These are phyloP conservation scores for Batkoa obscura DNA, from an alignment of 371 early-diverging fungal species.

Conservation along the genomic window DNA sequence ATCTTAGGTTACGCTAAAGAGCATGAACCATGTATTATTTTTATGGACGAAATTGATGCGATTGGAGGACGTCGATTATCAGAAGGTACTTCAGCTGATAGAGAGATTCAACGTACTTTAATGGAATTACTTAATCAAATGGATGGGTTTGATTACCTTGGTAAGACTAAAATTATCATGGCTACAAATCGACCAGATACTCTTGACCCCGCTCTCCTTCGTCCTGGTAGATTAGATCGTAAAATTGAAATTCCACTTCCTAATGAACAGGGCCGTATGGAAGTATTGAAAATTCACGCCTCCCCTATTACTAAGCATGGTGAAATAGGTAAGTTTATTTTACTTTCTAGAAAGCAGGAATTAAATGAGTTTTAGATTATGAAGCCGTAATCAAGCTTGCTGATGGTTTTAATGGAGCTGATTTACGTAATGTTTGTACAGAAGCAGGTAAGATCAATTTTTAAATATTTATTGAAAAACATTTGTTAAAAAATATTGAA, in stretches of 20 bases:
- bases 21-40: constrained; percentile 99
- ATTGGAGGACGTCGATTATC: constrained; percentile 98
- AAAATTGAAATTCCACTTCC: constrained; percentile 98
- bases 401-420: constrained; percentile 99
- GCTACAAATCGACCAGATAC: constrained; percentile 99
- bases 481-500: too few relatives aligned
- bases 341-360: not conserved
- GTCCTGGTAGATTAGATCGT: constrained; percentile 96
- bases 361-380: constrained; percentile 41
- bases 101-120: constrained; percentile 98
- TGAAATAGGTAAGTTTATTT: constrained; percentile 56
- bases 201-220: constrained; percentile 93
- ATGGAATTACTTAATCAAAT: constrained; percentile 99
- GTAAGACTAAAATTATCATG: constrained; percentile 98
- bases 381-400: constrained; percentile 97
- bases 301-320: constrained; percentile 85
- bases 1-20: constrained; percentile 83
- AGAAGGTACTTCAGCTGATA: constrained; percentile 98
- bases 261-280: constrained; percentile 73
- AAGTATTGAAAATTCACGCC: constrained; percentile 97
- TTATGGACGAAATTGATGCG: constrained; percentile 99
- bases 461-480: not conserved
- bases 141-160: constrained; percentile 98
- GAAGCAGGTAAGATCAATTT: constrained; percentile 63
- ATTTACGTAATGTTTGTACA: constrained; percentile 98